Percentiles rank a stretch among this genome's conserved stretches.
These are phyloP conservation scores for Aspergillus pseudoterreus DNA, from an alignment of 2,329 filamentous ascomycete species.

Conservation along the genomic window DNA sequence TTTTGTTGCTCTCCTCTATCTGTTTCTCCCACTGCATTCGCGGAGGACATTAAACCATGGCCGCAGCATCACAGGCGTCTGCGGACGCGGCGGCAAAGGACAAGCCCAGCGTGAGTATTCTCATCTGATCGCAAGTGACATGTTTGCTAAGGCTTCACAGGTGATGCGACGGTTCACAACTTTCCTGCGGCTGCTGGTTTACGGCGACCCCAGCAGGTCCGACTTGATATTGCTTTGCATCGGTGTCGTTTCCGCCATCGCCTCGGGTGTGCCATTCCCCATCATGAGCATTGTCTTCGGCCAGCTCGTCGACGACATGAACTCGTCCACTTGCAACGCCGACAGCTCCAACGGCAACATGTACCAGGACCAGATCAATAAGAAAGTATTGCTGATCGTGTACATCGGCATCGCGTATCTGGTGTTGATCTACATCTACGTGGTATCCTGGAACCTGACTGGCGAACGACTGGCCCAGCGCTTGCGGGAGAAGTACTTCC, in stretches of 20 bases:
- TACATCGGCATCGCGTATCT: constrained; percentile 64
- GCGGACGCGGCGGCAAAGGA: neutral
- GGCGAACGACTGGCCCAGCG: constrained; percentile 62
- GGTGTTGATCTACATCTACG: constrained; percentile 60
- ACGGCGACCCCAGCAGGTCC: neutral
- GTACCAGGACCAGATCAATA: constrained; percentile 6
- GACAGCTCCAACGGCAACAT: neutral
- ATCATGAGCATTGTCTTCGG: constrained; percentile 39
- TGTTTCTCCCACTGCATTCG: neutral
- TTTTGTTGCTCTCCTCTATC: neutral
- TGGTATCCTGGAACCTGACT: constrained; percentile 60
- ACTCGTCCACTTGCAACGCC: constrained; percentile 24
- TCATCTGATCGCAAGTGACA: no score
- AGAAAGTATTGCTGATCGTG: constrained; percentile 41
- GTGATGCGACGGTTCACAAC: neutral
- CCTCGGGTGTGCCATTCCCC: constrained; percentile 36
- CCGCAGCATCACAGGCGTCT: neutral
- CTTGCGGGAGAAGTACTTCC: constrained; percentile 58
- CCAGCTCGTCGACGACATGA: constrained; percentile 37
- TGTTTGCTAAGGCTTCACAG: neutral
- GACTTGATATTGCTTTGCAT: constrained; percentile 24
- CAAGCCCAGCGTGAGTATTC: neutral
- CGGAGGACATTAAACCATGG: neutral
- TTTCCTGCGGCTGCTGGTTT: constrained; percentile 3
- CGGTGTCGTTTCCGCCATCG: constrained; percentile 30